Conservation (phyloP, 1,284 basidiomycete genomes). For the Xerocomus amazonicus region DNA sequence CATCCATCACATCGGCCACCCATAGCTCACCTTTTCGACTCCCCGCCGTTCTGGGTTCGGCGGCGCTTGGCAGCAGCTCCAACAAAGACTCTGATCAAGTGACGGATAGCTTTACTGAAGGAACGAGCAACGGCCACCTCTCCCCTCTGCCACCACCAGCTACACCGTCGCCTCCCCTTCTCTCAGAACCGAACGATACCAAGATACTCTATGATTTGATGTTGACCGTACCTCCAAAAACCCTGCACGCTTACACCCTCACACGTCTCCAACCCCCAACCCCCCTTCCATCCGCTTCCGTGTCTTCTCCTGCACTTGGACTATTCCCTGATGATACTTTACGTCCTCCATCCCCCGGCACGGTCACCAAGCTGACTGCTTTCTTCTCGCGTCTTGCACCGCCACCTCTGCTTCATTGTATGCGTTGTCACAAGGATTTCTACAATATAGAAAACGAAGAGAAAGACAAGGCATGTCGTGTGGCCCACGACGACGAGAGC, state of each 20-base stretch:
- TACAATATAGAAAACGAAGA: conserved; percentile 53
- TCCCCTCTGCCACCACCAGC: conserved; percentile 16
- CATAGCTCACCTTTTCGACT: conserved; percentile 30
- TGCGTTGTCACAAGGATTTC: conserved; percentile 65
- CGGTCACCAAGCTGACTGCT: conserved; percentile 41
- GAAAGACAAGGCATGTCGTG: conserved; percentile 47
- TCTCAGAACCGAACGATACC: conserved; percentile 13
- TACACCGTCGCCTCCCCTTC: conserved; percentile 26
- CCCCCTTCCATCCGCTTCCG: conserved; percentile 16
- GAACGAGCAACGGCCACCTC: conserved; percentile 1
- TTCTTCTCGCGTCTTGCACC: conserved; percentile 61
- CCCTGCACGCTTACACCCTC: conserved; percentile 59
- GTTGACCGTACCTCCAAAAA: conserved; percentile 60
- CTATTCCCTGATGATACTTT: conserved; percentile 6
- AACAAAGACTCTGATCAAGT: conserved; percentile 14
- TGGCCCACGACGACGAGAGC: conserved; percentile 55
- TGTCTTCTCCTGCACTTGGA: conserved; percentile 1
- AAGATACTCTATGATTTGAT: conserved; percentile 49
- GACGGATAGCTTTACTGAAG: conserved; percentile 9
- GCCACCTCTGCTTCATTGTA: conserved; percentile 66
- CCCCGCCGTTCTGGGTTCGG: conserved; percentile 23
- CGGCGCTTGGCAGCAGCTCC: conserved; percentile 24
- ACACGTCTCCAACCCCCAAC: conserved; percentile 38
- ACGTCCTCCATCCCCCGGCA: conserved; percentile 29
- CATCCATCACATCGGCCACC: conserved; percentile 38